Conservation (phyloP, 805 yeast genomes). For the Ogataea salicorniae region DNA sequence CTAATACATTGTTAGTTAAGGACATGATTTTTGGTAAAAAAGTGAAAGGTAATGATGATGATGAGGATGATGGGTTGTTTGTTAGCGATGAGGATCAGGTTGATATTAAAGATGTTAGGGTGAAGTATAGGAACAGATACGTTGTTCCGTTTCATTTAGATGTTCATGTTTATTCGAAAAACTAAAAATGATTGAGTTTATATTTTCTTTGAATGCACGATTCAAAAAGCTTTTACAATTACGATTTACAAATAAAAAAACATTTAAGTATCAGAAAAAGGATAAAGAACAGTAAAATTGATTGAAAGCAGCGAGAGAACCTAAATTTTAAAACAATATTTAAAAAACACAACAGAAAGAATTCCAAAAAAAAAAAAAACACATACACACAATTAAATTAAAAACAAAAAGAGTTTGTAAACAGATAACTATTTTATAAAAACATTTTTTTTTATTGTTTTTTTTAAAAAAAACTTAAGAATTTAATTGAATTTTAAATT, state of each 20-base stretch:
- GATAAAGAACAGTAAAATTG: neutral
- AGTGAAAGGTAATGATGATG: neutral
- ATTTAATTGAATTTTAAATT: slow-evolving; percentile 1
- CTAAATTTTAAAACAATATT: too few species aligned
- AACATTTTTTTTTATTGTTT: neutral
- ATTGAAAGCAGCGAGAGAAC: too few species aligned
- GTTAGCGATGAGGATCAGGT: slow-evolving; percentile 2
- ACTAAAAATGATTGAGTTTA: neutral
- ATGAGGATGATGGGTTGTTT: neutral
- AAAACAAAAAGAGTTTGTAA: too few species aligned
- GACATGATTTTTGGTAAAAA: slow-evolving; percentile 7
- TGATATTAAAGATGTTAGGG: slow-evolving; percentile 13
- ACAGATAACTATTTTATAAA: neutral
- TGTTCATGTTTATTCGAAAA: slow-evolving; percentile 22
- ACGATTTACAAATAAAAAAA: neutral
- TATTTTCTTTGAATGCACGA: neutral
- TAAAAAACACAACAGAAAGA: too few species aligned
- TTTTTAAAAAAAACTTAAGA: neutral
- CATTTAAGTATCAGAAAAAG: too few species aligned
- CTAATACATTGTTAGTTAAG: slow-evolving; percentile 12
- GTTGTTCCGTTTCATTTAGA: slow-evolving; percentile 19
- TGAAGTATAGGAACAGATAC: slow-evolving; percentile 15
- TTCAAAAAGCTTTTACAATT: neutral
- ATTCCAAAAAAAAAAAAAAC: too few species aligned
- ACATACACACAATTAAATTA: too few species aligned